Evolutionary conservation across 495 filamentous ascomycete genomes (phyloP), one percentile per base, ranked within the genome.

Genomic region (Rhypophila decipiens): DNA sequence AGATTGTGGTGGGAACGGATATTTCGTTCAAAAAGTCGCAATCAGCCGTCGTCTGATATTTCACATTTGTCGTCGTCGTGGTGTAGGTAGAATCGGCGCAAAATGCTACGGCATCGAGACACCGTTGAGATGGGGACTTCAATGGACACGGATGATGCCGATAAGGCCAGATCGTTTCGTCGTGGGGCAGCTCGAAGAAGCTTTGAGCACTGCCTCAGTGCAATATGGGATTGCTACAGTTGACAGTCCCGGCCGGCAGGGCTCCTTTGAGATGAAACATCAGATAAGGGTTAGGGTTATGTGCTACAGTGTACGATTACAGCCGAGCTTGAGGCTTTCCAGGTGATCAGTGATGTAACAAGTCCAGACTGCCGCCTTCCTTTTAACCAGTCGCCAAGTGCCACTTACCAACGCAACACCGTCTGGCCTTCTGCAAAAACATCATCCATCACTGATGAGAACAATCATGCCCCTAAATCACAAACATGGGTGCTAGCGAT

Each of bases 401-500:
- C 19, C 18, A 35, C n/a, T n/a, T n/a, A n/a, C n/a, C n/a, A n/a
- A n/a, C n/a, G n/a, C n/a, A n/a, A n/a, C n/a, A n/a, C n/a, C n/a
- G n/a, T n/a, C n/a, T n/a, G n/a, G n/a, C n/a, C n/a, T n/a, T n/a
- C n/a, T n/a, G n/a, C n/a, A n/a, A n/a, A n/a, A n/a, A n/a, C n/a
- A n/a, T n/a, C n/a, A n/a, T n/a, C n/a, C 8, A 18, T n/a, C 37
- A 13, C 37, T 13, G 19, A 51, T 45, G 36, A 55, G 59, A 58
- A 39, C 39, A n/a, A n/a, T n/a, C n/a, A 59, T 55, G 52, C 45
- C 40, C 45, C 17, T 56, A 33, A 57, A 37, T 39, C 38, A 51
- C 42, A 40, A 66, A 45, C 10, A 99, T 99, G 93, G 93, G 93
- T 64, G 93, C 93, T 60, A 96, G 93, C 66, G 94, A 99, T 74